Conservation (phyloP, 192 early-diverging fungal species). For the Mortierella claussenii region DNA sequence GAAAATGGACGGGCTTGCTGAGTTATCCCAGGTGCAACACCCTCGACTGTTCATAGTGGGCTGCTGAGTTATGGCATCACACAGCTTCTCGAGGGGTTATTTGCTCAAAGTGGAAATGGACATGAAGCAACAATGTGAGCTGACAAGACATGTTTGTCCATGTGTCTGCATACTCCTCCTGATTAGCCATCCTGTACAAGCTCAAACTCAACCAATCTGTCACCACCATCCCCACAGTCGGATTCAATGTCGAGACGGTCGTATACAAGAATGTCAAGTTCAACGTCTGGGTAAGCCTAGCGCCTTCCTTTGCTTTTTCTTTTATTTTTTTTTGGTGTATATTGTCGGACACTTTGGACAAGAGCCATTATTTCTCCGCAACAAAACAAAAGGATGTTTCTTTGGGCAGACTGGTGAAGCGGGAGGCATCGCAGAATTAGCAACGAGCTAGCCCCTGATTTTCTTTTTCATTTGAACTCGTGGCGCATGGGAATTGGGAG, state of each 20-base stretch:
- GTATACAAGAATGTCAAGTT: conserved; percentile 89
- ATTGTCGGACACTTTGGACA: background rate
- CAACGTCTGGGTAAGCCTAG: conserved; percentile 71
- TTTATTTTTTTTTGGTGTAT: background rate
- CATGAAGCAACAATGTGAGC: too few species aligned
- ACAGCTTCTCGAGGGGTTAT: background rate
- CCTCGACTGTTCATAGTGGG: background rate
- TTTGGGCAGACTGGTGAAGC: too few species aligned
- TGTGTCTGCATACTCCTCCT: background rate
- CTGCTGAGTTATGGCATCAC: background rate
- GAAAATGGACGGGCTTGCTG: background rate
- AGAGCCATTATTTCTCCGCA: too few species aligned
- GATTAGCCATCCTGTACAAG: conserved; percentile 93
- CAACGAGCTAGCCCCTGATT: too few species aligned
- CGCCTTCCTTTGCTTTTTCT: background rate
- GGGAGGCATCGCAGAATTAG: too few species aligned
- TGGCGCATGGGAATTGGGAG: too few species aligned
- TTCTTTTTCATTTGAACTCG: too few species aligned
- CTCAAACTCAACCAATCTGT: conserved; percentile 98
- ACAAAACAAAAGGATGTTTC: too few species aligned
- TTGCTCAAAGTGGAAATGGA: too few species aligned
- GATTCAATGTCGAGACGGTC: conserved; percentile 90
- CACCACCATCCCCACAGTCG: conserved; percentile 98
- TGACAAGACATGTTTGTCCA: background rate
- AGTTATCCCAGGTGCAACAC: too few species aligned